These are phyloP conservation scores for Panaeolus papilionaceus DNA, from an alignment of 768 basidiomycete species.

Conservation along the genomic window DNA sequence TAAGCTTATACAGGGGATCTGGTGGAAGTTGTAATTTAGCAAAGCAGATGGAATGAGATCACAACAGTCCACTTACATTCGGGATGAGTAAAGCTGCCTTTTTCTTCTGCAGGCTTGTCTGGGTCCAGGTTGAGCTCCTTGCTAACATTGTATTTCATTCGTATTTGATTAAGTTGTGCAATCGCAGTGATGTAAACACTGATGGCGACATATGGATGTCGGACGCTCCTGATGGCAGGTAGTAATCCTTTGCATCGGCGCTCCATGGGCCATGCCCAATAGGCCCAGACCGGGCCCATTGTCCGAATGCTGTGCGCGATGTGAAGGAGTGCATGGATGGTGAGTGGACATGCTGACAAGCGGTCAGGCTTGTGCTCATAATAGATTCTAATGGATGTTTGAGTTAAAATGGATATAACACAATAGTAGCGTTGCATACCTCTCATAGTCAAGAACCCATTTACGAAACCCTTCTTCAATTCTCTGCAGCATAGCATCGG, in stretches of 20 bases:
- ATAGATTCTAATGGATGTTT: slow-evolving; percentile 34
- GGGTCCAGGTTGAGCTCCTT: not conserved
- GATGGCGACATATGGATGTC: slow-evolving; percentile 29
- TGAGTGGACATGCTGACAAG: slow-evolving; percentile 35
- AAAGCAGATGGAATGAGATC: no score
- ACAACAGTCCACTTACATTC: no score
- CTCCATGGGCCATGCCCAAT: slow-evolving; percentile 45
- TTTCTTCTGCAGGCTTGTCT: not conserved
- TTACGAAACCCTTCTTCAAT: slow-evolving; percentile 33
- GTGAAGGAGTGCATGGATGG: slow-evolving; percentile 42
- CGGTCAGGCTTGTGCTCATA: slow-evolving; percentile 36
- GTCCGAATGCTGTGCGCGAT: slow-evolving; percentile 34
- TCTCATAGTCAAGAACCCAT: slow-evolving; percentile 47
- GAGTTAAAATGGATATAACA: no score
- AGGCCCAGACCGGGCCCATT: slow-evolving; percentile 39
- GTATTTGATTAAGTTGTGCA: slow-evolving; percentile 32
- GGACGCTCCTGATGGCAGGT: slow-evolving; percentile 34
- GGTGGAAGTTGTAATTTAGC: no score
- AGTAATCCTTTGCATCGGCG: slow-evolving; percentile 35
- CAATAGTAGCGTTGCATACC: slow-evolving; percentile 27
- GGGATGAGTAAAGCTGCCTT: not conserved
- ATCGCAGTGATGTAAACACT: slow-evolving; percentile 29
- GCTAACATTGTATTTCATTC: not conserved
- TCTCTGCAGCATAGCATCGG: slow-evolving; percentile 28
- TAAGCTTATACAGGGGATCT: no score